Evolutionary conservation across 1,284 basidiomycete genomes (phyloP).

Genomic region (Cryptococcus deneoformans): DNA sequence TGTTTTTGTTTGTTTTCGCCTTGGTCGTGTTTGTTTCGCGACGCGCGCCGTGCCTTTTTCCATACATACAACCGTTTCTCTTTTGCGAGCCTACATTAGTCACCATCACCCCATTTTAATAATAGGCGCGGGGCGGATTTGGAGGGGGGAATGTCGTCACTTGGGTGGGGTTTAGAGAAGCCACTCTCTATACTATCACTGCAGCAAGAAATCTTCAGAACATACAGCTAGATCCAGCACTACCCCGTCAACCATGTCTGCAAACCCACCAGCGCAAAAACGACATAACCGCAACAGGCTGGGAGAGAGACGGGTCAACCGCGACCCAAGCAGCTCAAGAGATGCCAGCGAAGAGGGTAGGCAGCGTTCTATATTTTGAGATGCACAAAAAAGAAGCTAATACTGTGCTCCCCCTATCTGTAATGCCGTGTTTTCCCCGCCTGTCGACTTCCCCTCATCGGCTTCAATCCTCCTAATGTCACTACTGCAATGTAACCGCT

Average conservation of each 20-base stretch:
- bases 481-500: not conserved
- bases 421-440: too few relatives aligned
- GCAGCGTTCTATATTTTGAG: constrained; percentile 1
- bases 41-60: not conserved
- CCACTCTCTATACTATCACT: too few relatives aligned
- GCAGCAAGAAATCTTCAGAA: not conserved
- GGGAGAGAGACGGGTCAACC: constrained; percentile 22
- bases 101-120: too few relatives aligned
- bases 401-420: too few relatives aligned
- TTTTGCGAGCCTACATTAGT: too few relatives aligned
- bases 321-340: constrained; percentile 36
- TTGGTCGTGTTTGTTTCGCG: not conserved
- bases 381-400: too few relatives aligned
- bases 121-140: not conserved
- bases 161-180: not conserved
- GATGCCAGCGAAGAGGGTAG: constrained; percentile 49
- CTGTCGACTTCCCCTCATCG: too few relatives aligned
- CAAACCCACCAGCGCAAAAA: constrained; percentile 14
- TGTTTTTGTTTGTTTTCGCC: not conserved
- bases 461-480: not conserved
- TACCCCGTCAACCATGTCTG: constrained; percentile 9
- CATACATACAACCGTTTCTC: too few relatives aligned
- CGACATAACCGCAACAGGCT: constrained; percentile 25
- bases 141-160: not conserved
- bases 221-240: too few relatives aligned